Evolutionary conservation across 176 grass and related monocot genomes (phyloP).

Genomic region (Leersia perrieri): DNA sequence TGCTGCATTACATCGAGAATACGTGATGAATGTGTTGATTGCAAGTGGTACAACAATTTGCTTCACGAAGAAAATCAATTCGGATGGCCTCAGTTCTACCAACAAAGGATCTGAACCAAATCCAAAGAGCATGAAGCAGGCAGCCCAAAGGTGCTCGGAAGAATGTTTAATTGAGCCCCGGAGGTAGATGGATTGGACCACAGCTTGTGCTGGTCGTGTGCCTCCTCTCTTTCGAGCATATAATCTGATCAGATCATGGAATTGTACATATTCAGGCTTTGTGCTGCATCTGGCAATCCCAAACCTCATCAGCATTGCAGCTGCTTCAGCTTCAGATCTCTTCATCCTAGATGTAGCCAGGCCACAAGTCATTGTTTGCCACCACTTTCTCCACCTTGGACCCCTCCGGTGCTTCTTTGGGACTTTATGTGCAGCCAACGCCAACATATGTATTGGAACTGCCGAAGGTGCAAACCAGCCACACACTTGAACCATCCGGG

Average conservation of each 20-base stretch:
- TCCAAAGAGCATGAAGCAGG: slow-evolving; percentile 83
- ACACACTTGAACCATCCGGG: slow-evolving; percentile 83
- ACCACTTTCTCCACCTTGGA: slow-evolving; percentile 71
- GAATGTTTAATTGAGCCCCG: slow-evolving; percentile 78
- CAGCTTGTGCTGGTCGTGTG: slow-evolving; percentile 51
- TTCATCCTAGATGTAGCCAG: slow-evolving; percentile 59
- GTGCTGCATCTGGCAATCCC: slow-evolving; percentile 74
- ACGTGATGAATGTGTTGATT: slow-evolving; percentile 86
- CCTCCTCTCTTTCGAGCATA: slow-evolving; percentile 72
- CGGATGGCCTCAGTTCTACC: slow-evolving; percentile 70
- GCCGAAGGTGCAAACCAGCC: slow-evolving; percentile 83
- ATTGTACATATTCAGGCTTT: slow-evolving; percentile 67
- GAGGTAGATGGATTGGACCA: slow-evolving; percentile 79
- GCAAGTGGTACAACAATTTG: slow-evolving; percentile 79
- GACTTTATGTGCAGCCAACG: slow-evolving; percentile 81
- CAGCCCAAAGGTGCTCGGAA: slow-evolving; percentile 81
- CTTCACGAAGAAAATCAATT: slow-evolving; percentile 78
- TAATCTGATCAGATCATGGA: slow-evolving; percentile 81
- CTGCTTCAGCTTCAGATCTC: slow-evolving; percentile 91
- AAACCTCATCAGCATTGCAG: slow-evolving; percentile 86
- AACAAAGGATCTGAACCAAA: slow-evolving; percentile 74
- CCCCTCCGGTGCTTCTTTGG: slow-evolving; percentile 64
- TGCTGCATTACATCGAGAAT: slow-evolving; percentile 73
- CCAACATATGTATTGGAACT: slow-evolving; percentile 68
- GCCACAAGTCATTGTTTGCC: slow-evolving; percentile 49